A percentile compares a stretch with the other conserved stretches of the same genome.
These are phyloP conservation scores for Penicillium robsamsonii DNA, from an alignment of 495 filamentous ascomycete genomes.

Conservation along the genomic window DNA sequence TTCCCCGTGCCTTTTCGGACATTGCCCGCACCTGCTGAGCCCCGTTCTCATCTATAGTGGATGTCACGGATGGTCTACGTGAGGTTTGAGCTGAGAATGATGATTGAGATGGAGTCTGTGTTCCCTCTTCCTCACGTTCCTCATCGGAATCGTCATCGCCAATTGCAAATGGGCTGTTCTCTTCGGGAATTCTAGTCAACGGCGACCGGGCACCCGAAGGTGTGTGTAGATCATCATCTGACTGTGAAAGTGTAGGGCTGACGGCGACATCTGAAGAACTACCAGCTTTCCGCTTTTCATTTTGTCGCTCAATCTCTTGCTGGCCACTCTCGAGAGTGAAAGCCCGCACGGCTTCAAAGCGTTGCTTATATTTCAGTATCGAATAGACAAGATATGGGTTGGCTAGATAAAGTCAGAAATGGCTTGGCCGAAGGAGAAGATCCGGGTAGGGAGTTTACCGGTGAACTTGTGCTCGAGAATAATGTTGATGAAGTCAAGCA, in stretches of 20 bases:
- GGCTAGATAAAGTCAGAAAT: slow-evolving; percentile 43
- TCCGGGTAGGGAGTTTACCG: slow-evolving; percentile 50
- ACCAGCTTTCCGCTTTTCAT: slow-evolving; percentile 69
- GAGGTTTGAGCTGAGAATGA: slow-evolving; percentile 70
- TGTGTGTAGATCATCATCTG: slow-evolving; percentile 69
- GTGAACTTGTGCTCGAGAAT: slow-evolving; percentile 89
- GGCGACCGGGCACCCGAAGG: slow-evolving; percentile 60
- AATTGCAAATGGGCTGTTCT: slow-evolving; percentile 77
- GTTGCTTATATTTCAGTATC: slow-evolving; percentile 73
- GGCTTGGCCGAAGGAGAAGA: not conserved
- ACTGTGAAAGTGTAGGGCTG: slow-evolving; percentile 50
- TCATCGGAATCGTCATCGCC: slow-evolving; percentile 85
- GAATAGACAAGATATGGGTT: slow-evolving; percentile 83
- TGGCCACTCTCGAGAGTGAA: slow-evolving; percentile 96
- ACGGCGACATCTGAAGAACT: slow-evolving; percentile 31
- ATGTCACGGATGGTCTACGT: slow-evolving; percentile 68
- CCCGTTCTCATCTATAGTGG: slow-evolving; percentile 72
- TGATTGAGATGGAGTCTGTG: slow-evolving; percentile 66
- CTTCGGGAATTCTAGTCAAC: slow-evolving; percentile 77
- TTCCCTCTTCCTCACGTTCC: slow-evolving; percentile 54
- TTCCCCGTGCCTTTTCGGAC: slow-evolving; percentile 96
- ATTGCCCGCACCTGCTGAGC: slow-evolving; percentile 91
- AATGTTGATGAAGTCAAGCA: slow-evolving; percentile 88
- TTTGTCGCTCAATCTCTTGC: slow-evolving; percentile 84
- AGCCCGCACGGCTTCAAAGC: slow-evolving; percentile 82